A percentile compares a stretch with the other conserved stretches of the same genome.
phyloP scores from a whole-genome alignment of 176 grass and related monocot species.

The Avena eriantha region DNA sequence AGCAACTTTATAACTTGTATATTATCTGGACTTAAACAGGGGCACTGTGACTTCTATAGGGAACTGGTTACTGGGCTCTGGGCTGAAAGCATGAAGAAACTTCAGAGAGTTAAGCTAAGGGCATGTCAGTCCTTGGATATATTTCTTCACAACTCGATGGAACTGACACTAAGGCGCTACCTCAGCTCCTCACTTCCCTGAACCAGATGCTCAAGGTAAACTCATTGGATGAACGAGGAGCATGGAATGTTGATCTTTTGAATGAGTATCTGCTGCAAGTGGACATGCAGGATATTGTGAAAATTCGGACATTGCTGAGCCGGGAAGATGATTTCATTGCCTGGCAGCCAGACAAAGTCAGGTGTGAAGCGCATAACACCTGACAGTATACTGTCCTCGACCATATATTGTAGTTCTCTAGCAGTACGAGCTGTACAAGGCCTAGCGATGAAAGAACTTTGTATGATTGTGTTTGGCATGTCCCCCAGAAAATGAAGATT shows the following conservation, averaged over 20 bases:
- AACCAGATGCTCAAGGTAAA: slow-evolving; percentile 80
- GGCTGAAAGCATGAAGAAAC: slow-evolving; percentile 50
- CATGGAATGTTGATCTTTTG: neutral
- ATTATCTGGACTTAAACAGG: slow-evolving; percentile 47
- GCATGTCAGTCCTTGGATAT: slow-evolving; percentile 74
- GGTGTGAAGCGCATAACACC: neutral
- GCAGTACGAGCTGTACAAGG: too few relatives aligned
- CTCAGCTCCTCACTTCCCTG: slow-evolving; percentile 64
- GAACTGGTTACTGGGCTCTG: slow-evolving; percentile 52
- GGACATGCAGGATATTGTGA: neutral
- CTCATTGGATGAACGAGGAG: neutral
- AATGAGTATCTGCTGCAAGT: neutral
- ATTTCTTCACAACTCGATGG: slow-evolving; percentile 63
- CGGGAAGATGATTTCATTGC: neutral
- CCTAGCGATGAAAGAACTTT: too few relatives aligned
- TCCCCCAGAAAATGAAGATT: too few relatives aligned
- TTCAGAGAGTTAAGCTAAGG: too few relatives aligned
- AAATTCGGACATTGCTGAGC: neutral
- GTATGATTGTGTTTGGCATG: too few relatives aligned
- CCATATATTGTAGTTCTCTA: too few relatives aligned
- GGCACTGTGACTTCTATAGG: slow-evolving; percentile 55
- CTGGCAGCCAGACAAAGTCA: neutral
- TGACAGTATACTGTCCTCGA: too few relatives aligned
- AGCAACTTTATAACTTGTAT: slow-evolving; percentile 26
- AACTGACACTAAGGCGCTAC: slow-evolving; percentile 57